Base-by-base conservation (phyloP, 306 rosid genomes). In the Dalbergia cochinchinensis region DNA sequence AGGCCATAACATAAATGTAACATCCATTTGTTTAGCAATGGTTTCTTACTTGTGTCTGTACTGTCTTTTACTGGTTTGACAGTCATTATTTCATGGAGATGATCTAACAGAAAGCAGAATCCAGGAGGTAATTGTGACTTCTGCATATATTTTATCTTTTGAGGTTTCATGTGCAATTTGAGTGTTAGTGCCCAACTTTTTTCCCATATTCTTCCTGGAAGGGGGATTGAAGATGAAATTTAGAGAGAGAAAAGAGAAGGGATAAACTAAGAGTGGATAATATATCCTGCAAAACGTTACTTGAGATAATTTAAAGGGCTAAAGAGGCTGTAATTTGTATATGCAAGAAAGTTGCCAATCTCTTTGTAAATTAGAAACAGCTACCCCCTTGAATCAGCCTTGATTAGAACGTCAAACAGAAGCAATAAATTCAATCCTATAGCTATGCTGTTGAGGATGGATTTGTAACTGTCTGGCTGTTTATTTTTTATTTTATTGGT, bases 1-100 rank as follows among this genome's bases (percentile, higher is more conserved):
- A 9, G 82, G 77, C 72, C 14, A 57, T 59, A 48, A 35, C 33
- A 34, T 47, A 65, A 48, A 54, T 71, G 48, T 65, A 45, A 78
- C 58, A 66, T 58, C 44, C 62, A 14, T 8, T 59, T 76, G 65
- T 69, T 57, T 55, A 69, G 71, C 63, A 42, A 64, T 15, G 53
- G 37, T 22, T 71, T 65, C 45, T 42, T 54, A 64, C 76, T 78
- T 73, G 76, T 65, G 18, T 82, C 72, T 82, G 86, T 73, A 86
- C 44, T 15, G 34, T 71, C 68, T 86, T 57, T 82, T 78, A 47
- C 84, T 73, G 83, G 77, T 70, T 68, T 82, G 65, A 78, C 92
- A 93, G 99, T 90, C 97, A 33, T 78, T 95, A 73, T 91, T 93
- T 80, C 91, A 89, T 53, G 99, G 92, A 66, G 99, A 95, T 88